A percentile compares a stretch with the other conserved stretches of the same genome.
phyloP scores from a whole-genome alignment of 2,329 filamentous ascomycete genomes.

The Fusarium robinianum region DNA sequence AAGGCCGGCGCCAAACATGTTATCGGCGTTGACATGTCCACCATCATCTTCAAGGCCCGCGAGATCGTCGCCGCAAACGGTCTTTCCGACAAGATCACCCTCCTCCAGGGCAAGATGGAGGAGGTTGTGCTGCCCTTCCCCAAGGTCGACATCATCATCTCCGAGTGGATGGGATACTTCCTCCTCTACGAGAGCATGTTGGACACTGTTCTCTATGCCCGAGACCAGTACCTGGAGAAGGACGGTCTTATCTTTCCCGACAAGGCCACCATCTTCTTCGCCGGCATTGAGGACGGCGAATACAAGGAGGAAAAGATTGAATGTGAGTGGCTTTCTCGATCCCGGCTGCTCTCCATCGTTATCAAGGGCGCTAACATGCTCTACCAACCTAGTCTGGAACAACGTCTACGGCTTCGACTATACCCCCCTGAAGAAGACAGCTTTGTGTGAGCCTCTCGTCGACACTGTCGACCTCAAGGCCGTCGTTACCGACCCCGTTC shows the following conservation, averaged over 20 bases:
- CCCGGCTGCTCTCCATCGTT: too few species aligned
- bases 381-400: slow-evolving; percentile 78
- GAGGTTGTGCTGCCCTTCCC: slow-evolving; percentile 91
- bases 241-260: slow-evolving; percentile 97
- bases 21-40: slow-evolving; percentile 99
- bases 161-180: slow-evolving; percentile 99
- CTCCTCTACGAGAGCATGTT: slow-evolving; percentile 98
- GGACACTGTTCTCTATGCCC: slow-evolving; percentile 95
- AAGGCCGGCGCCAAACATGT: slow-evolving; percentile 97
- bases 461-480: slow-evolving; percentile 98
- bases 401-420: slow-evolving; percentile 99
- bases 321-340: slow-evolving; percentile 71
- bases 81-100: slow-evolving; percentile 92
- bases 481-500: slow-evolving; percentile 87
- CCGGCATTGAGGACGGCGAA: slow-evolving; percentile 96
- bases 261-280: slow-evolving; percentile 96
- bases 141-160: slow-evolving; percentile 99
- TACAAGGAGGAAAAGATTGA: slow-evolving; percentile 99
- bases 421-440: slow-evolving; percentile 88
- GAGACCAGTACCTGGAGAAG: slow-evolving; percentile 85
- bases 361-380: too few species aligned
- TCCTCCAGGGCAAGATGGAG: slow-evolving; percentile 99
- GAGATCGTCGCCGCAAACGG: slow-evolving; percentile 94
- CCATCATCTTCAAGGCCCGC: slow-evolving; percentile 97
- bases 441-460: slow-evolving; percentile 92